Percentiles rank a stretch among this genome's conserved stretches.
phyloP scores from a whole-genome alignment of 306 rosid genomes.

The Spatholobus suberectus region DNA sequence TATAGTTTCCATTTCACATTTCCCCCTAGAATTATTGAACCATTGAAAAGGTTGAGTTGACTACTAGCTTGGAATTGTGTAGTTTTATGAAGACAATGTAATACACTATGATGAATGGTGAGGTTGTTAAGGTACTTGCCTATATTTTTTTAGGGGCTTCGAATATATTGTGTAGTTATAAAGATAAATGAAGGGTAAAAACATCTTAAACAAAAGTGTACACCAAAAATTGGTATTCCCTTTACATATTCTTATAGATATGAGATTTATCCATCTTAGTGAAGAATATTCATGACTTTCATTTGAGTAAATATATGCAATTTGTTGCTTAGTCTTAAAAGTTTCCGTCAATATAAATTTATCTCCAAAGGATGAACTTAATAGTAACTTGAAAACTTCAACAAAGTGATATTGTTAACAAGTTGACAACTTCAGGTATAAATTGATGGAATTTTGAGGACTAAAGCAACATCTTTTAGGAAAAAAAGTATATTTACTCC shows the following conservation, averaged over 20 bases:
- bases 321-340: neutral
- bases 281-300: neutral
- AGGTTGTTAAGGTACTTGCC: neutral
- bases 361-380: neutral
- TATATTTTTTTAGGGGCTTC: no score
- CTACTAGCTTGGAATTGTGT: neutral
- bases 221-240: no score
- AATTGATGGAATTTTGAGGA: neutral
- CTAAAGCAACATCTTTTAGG: neutral
- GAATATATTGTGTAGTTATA: no score
- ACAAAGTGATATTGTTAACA: neutral
- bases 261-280: neutral
- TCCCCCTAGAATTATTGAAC: neutral
- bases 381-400: neutral
- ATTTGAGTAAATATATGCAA: neutral
- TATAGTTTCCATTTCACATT: conserved; percentile 2
- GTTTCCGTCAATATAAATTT: no score
- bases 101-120: neutral
- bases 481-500: neutral
- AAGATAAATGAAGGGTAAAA: no score
- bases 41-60: neutral
- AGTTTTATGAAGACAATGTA: neutral
- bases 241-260: no score
- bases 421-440: no score
- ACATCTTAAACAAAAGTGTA: no score